Base-by-base conservation (phyloP, 2,329 filamentous ascomycete genomes). In the Pyricularia sp. region DNA sequence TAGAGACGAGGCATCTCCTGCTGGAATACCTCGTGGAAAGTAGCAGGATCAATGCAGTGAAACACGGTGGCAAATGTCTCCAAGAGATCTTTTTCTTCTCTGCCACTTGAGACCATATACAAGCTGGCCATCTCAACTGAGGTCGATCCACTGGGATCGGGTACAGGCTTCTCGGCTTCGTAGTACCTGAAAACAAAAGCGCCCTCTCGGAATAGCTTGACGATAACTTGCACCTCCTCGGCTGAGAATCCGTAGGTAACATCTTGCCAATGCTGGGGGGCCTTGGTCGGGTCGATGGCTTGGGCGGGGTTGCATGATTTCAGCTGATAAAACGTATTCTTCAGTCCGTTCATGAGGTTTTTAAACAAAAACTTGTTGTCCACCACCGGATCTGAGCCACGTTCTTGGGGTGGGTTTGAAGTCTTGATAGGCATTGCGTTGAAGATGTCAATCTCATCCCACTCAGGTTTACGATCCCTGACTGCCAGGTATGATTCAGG, bases 301-400 rank as follows among this genome's bases (percentile, higher is more conserved):
- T 87, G 78, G 12, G 82, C 79, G 0, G 88, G 88, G 72, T 99
- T 97, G 76, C 93, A 97, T 12, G 88, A 88, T 71, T 93, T 90
- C 62, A 99, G 79, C 75, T 97, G 92, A 71, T 96, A 97, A 75
- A 99, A 96, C 7, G 96, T 92, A 70, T 93, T 96, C 77, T 97
- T 97, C 0, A 99, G 80, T 0, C 94, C 94, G 70, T 96, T 96
- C 79, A 99, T 89, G 7, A 99, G 79, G 69, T 96, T 99, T 75
- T 93, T 93, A 79, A 99, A 99, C 4, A 99, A 78, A 70, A 99
- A 97, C 72, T 97, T 96, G 79, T 99, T 99, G 75, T 99, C 96
- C 3, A 87, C 87, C 19, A 99, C 92, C 0, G 94, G 93, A 72
- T 97, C 93, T 16, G 89, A 88, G 65, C 89, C 91, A 66, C 93